Evolutionary conservation across 1,284 basidiomycete species (phyloP), one percentile per base, ranked within the genome.

Genomic region (Agaricales sp.): DNA sequence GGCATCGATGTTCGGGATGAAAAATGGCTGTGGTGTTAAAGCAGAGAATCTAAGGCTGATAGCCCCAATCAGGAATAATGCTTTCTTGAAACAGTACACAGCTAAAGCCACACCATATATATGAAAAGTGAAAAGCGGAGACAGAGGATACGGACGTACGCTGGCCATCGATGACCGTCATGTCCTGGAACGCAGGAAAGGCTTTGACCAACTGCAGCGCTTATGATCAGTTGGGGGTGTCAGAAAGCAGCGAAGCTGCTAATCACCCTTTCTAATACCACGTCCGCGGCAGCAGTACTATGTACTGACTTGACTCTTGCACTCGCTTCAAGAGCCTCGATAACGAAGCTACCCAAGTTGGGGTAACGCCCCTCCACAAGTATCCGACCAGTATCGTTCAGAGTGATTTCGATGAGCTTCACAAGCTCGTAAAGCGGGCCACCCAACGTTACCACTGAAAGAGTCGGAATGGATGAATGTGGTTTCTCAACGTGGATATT

Each of bases 11-110:
- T 71, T 66, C 11, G 85, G 84, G 4, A 84, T 62, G 19, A 79
- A 79, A 55, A 90, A 76, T 2, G 77, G 69, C 24, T 74, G 61
- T 4, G 73, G 65, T 4, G 69, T 62, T 45, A 68, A 58, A 14
- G 69, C 63, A 38, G 75, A 74, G 65, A 89, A 86, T 30, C 85
- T 78, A 35, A 83, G 62, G 16, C 65, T 66, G 48, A 93, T 67
- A 4, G 80, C 80, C 53, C 87, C 78, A 39, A 92, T 68, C 38
- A 94, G 74, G 63, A 92, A 89, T 23, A 94, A 69, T 1, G 87
- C 90, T 59, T 93, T 92, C 64, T 92, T 93, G 73, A 91, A 89
- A 59, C 89, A 77, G 63, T 89, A 92, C 8, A 92, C 74, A 4
- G 77, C 87, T 89, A 55, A 26, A 41, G 16, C 22, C 23, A 19